Conservation (phyloP, 164 flowering plant species). For the Dillenia suffruticosa region DNA sequence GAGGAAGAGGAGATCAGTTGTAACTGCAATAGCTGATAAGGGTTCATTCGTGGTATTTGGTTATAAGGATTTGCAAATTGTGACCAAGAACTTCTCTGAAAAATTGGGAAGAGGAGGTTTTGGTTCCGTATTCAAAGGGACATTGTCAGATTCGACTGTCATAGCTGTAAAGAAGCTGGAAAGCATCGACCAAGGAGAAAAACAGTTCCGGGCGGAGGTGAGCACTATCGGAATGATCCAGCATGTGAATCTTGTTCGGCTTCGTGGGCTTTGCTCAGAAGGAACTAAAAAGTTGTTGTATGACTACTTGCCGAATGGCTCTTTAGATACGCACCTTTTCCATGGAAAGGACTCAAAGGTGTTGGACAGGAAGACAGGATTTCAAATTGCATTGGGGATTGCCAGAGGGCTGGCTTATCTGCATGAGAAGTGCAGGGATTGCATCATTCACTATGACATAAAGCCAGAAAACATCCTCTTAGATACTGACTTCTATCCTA, state of each 20-base stretch:
- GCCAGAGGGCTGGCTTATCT: slow-evolving; percentile 37
- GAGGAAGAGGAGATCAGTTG: not conserved
- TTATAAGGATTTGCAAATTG: not conserved
- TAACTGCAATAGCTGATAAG: too few relatives aligned
- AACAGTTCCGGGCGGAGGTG: too few relatives aligned
- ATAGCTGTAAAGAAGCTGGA: too few relatives aligned
- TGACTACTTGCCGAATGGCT: not conserved
- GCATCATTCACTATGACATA: too few relatives aligned
- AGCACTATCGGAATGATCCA: not conserved
- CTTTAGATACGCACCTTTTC: slow-evolving; percentile 12
- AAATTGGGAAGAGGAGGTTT: not conserved
- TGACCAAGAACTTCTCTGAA: not conserved
- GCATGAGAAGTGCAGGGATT: slow-evolving; percentile 29
- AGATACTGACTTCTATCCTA: slow-evolving; percentile 21
- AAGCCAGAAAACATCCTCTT: too few relatives aligned
- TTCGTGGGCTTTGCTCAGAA: not conserved
- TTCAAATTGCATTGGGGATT: slow-evolving; percentile 26
- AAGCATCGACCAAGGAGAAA: too few relatives aligned
- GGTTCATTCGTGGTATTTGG: not conserved
- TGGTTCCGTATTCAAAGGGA: too few relatives aligned
- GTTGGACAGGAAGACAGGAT: too few relatives aligned
- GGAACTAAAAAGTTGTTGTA: not conserved
- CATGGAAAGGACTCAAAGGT: slow-evolving; percentile 1
- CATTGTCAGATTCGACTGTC: too few relatives aligned
- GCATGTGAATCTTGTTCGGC: not conserved